phyloP scores from a whole-genome alignment of 768 basidiomycete genomes.

The Lyophyllum decastes region DNA sequence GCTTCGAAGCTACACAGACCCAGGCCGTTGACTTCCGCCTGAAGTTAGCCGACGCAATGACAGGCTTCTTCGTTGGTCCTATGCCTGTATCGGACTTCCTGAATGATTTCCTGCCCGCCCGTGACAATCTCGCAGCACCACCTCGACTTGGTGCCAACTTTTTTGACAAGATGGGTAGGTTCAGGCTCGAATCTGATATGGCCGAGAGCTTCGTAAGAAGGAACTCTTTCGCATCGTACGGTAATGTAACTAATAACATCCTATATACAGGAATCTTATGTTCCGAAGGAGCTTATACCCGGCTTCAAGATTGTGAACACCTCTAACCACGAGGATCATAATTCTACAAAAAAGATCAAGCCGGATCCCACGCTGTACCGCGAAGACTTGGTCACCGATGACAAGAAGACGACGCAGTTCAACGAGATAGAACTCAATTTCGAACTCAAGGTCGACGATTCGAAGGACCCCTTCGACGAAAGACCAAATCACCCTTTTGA shows the following conservation, averaged over 20 bases:
- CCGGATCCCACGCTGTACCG: conserved; percentile 10
- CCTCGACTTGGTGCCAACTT: not conserved
- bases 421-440: conserved; percentile 7
- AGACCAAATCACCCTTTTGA: not conserved
- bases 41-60: not conserved
- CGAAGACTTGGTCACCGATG: not conserved
- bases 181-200: not conserved
- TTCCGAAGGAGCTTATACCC: not conserved
- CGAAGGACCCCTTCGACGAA: conserved; percentile 11
- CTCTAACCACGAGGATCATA: not conserved
- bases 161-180: not conserved
- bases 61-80: not conserved
- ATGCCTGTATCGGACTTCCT: not conserved
- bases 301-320: not conserved
- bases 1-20: not conserved
- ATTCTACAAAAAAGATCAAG: not conserved
- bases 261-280: not conserved
- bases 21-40: not conserved
- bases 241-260: not conserved
- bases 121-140: not conserved
- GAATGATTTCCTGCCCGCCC: not conserved
- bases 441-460: conserved; percentile 18
- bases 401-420: conserved; percentile 10
- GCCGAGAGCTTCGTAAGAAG: not conserved
- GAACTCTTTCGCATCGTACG: not conserved